Conservation (phyloP, 140 eudicot species). For the Anethum foeniculum region DNA sequence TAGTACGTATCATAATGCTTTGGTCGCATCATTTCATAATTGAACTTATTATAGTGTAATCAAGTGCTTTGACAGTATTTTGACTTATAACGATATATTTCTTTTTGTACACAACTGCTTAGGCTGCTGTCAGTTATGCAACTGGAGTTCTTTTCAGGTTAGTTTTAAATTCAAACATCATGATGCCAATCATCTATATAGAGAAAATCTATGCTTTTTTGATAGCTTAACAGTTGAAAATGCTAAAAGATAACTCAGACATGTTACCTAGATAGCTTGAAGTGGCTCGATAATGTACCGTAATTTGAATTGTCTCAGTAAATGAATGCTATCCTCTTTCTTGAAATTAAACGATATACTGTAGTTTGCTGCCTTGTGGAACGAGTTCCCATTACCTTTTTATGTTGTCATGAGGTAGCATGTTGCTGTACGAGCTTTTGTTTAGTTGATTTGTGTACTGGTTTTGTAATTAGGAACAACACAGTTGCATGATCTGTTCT, state of each 20-base stretch:
- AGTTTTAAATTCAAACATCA: neutral
- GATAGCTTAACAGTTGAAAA: neutral
- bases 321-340: neutral
- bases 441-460: neutral
- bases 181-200: neutral
- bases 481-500: neutral
- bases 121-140: constrained; percentile 97
- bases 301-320: neutral
- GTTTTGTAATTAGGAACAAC: neutral
- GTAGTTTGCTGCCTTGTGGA: neutral
- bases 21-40: neutral
- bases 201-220: neutral
- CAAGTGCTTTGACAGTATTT: neutral
- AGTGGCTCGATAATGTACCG: neutral
- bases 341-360: neutral
- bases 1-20: too few relatives aligned
- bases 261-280: neutral
- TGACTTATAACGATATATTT: neutral
- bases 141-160: constrained; percentile 88
- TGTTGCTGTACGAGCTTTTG: neutral
- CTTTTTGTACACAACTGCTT: constrained; percentile 1
- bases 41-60: neutral
- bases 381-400: neutral
- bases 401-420: neutral
- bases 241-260: neutral